Conservation (phyloP, 345 rosid genomes). For the Conringia planisiliqua region DNA sequence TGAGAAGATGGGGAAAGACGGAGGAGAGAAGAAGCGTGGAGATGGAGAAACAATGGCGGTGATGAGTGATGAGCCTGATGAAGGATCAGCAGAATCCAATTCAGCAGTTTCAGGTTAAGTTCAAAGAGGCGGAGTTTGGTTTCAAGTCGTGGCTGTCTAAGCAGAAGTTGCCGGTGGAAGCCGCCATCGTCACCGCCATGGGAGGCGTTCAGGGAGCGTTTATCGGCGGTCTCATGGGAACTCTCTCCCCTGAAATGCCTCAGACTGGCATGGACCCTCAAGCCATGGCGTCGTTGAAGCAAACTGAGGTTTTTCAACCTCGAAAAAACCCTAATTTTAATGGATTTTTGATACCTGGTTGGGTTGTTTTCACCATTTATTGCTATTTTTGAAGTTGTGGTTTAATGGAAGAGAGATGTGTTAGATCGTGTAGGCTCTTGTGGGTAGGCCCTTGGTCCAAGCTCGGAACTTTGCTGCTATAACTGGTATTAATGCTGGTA, state of each 20-base stretch:
- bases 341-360: not conserved
- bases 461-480: slow-evolving; percentile 96
- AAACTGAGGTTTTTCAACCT: slow-evolving; percentile 67
- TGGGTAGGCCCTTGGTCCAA: slow-evolving; percentile 88
- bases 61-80: slow-evolving; percentile 32
- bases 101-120: slow-evolving; percentile 49
- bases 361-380: not conserved
- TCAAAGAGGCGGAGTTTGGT: slow-evolving; percentile 57
- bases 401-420: not conserved
- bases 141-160: slow-evolving; percentile 73
- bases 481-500: slow-evolving; percentile 93
- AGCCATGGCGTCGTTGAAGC: slow-evolving; percentile 81
- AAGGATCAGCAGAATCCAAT: slow-evolving; percentile 56
- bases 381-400: not conserved
- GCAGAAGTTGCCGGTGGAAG: slow-evolving; percentile 75
- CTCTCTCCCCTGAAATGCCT: slow-evolving; percentile 56
- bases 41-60: slow-evolving; percentile 37
- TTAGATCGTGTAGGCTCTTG: slow-evolving; percentile 51
- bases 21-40: slow-evolving; percentile 33
- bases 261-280: slow-evolving; percentile 58
- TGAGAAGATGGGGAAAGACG: slow-evolving; percentile 48
- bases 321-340: slow-evolving; percentile 12
- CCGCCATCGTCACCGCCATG: slow-evolving; percentile 73
- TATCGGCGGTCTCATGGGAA: slow-evolving; percentile 79
- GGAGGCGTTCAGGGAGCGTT: slow-evolving; percentile 74